These are phyloP conservation scores for Chlorella sp. DNA, from an alignment of 139 green algal species.

Conservation along the genomic window DNA sequence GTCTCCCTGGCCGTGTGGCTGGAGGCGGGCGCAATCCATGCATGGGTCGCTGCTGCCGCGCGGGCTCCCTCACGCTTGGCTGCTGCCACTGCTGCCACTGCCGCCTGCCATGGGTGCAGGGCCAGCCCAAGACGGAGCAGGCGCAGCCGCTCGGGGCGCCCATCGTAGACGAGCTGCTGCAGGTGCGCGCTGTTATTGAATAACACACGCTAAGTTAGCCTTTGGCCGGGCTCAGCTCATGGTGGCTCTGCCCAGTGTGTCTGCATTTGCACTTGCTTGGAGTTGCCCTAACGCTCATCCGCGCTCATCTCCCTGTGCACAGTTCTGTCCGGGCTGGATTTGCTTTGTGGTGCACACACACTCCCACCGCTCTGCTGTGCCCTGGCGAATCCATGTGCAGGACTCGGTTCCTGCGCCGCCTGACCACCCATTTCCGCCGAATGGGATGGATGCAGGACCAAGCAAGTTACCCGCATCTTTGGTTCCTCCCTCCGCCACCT, in stretches of 20 bases:
- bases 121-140: not conserved
- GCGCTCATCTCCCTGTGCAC: too few relatives aligned
- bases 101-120: not conserved
- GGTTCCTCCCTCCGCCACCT: not conserved
- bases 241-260: too few relatives aligned
- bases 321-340: too few relatives aligned
- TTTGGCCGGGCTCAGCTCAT: too few relatives aligned
- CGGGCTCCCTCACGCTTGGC: too few relatives aligned
- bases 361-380: too few relatives aligned
- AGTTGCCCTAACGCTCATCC: too few relatives aligned
- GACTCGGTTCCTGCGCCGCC: slow-evolving; percentile 30
- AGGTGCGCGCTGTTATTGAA: not conserved
- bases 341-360: too few relatives aligned
- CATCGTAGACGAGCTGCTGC: slow-evolving; percentile 30
- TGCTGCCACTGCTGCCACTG: not conserved
- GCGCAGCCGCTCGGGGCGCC: slow-evolving; percentile 14
- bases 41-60: not conserved
- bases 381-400: too few relatives aligned
- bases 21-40: not conserved
- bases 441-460: too few relatives aligned
- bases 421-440: slow-evolving; percentile 56
- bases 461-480: not conserved
- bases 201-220: too few relatives aligned
- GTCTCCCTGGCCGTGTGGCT: not conserved
- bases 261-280: too few relatives aligned